Evolutionary conservation across 176 grass and related monocot species (phyloP), one percentile per base, ranked within the genome.

Genomic region (Oryza australiensis): DNA sequence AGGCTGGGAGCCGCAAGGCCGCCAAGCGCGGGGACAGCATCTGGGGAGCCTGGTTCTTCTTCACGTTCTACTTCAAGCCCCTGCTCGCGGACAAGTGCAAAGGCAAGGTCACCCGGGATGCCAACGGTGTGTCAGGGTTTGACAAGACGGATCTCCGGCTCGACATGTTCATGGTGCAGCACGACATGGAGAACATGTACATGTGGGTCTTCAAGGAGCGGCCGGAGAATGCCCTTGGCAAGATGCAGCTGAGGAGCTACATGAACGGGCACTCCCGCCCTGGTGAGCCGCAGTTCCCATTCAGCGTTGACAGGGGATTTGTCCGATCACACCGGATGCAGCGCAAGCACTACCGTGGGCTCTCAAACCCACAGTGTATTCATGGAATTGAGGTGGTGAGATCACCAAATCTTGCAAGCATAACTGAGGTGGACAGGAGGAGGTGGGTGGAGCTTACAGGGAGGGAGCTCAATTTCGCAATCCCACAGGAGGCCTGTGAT

Each of bases 141-240:
- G 96, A 99, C 16, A 95, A 91, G 66, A 87, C 96, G 18, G 96
- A 99, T 77, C 87, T 99, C 85, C 75, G 77, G 43, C 87, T 92
- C 2, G 96, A 99, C 67, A 88, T 94, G 71, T 99, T 99, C 80
- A 73, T 99, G 68, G 96, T 99, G 82, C 96, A 99, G 86, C 96
- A 99, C 43, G 96, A 99, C 90, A 90, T 99, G 96, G 96, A 99
- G 85, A 99, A 99, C 83, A 95, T 99, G 96, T 99, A 99, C 77
- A 99, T 99, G 96, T 99, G 96, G 96, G 93, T 90, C 12, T 99
- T 95, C 93, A 99, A 95, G 85, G 96, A 95, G 82, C 86, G 96
- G 34, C 93, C 91, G 12, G 96, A 99, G 49, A 99, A 95, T 84
- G 88, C 93, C 12, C 92, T 99, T 4, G 96, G 96, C 3, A 99